These are phyloP conservation scores for Phytophthora foliorum DNA, from an alignment of 352 stramenopile species.

Conservation along the genomic window DNA sequence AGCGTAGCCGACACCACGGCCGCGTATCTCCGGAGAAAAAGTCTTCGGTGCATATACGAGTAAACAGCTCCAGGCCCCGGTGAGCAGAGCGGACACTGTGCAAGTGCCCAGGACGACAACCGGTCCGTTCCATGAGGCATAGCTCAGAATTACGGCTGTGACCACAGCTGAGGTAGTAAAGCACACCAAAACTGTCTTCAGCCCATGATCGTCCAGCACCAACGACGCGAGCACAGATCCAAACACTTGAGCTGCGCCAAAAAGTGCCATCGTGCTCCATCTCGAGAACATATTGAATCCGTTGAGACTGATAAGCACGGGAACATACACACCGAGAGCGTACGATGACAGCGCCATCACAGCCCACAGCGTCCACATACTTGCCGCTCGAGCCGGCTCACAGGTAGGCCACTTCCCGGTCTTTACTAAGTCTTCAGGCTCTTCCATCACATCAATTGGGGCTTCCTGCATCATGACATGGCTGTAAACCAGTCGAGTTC, in stretches of 20 bases:
- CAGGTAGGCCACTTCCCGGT: not conserved
- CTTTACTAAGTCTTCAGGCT: not conserved
- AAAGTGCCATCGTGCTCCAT: conserved; percentile 25
- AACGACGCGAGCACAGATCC: conserved; percentile 32
- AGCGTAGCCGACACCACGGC: conserved; percentile 16
- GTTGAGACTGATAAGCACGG: conserved; percentile 41
- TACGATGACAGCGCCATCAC: conserved; percentile 30
- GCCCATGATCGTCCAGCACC: conserved; percentile 24
- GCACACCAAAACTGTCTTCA: conserved; percentile 21
- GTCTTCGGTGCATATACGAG: conserved; percentile 14
- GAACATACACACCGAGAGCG: conserved; percentile 34
- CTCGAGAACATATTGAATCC: conserved; percentile 47
- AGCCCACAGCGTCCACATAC: conserved; percentile 35
- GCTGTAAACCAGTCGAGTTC: not conserved
- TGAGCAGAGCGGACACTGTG: conserved; percentile 29
- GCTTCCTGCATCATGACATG: not conserved
- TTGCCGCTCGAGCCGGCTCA: conserved; percentile 5
- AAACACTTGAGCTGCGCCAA: conserved; percentile 35
- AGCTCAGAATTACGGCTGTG: conserved; percentile 28
- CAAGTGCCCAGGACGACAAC: conserved; percentile 23
- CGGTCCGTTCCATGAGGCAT: conserved; percentile 32
- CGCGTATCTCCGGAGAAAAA: not conserved
- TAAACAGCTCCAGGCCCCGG: conserved; percentile 23
- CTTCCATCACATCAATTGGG: conserved; percentile 4
- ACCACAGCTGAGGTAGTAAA: conserved; percentile 24